Evolutionary conservation across 2,329 filamentous ascomycete genomes (phyloP), one percentile per base, ranked within the genome.

Genomic region (Scytalidium lignicola): DNA sequence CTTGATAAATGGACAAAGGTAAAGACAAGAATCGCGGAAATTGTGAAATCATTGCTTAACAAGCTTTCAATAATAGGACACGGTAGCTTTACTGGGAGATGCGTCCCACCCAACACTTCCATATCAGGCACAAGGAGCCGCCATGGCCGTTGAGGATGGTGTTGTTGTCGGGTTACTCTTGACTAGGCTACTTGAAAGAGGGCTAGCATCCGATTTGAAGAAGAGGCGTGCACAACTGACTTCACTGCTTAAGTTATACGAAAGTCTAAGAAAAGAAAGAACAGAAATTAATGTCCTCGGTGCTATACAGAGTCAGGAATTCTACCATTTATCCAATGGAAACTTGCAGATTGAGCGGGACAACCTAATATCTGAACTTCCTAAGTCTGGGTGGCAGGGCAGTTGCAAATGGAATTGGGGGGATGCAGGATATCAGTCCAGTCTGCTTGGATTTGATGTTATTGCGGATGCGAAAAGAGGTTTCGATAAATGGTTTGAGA

Each of bases 71-170:
- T 10, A 26, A 5, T 26, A 26, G 23, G 23, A 10, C 10, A 26
- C 23, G 5, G 23, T 80, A 56, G 74, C 76, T 0, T 71, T 84
- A 56, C 67, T 84, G 0, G 82, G 82, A 0, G 81, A 85, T 55
- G 77, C 80, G 1, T 78, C 79, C 2, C 80, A 85, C 52, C 79
- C 81, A 0, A 83, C 79, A 0, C 67, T 85, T 0, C 82, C 81
- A 0, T 85, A 85, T 55, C 67, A 81, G 0, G 76, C 77, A 1
- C 70, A 67, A 10, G 72, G 62, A 58, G 78, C 78, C 0, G 62
- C 13, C 1, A 80, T 83, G 59, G 80, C 80, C 0, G 79, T 84
- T 48, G 81, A 84, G 62, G 80, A 84, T 54, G 79, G 32, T 5
- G 10, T 5, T 17, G 15, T 37, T 17, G 5, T 37, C 10, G 32